A percentile compares a stretch with the other conserved stretches of the same genome.
Evolutionary conservation across 176 grass and related monocot species (phyloP).

Genomic region (Alloteropsis semialata): DNA sequence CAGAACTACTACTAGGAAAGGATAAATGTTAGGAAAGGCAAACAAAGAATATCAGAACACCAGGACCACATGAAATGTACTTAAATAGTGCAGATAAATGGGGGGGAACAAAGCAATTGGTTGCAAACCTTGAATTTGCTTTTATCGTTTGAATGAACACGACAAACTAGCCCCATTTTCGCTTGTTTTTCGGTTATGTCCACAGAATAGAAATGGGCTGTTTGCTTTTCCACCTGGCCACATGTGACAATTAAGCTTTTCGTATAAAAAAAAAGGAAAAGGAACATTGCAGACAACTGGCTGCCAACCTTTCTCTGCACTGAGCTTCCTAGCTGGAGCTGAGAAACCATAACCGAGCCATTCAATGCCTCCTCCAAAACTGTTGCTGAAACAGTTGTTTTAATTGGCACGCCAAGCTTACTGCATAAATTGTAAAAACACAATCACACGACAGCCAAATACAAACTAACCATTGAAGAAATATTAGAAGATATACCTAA

Average conservation of each 20-base stretch:
- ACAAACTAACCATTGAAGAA: not conserved
- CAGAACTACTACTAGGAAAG: constrained; percentile 1
- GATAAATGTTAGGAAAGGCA: not conserved
- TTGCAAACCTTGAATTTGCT: constrained; percentile 97
- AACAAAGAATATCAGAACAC: not conserved
- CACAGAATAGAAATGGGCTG: constrained; percentile 93
- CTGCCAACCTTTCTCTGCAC: constrained; percentile 70
- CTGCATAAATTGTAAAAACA: constrained; percentile 22
- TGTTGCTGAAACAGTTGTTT: constrained; percentile 95
- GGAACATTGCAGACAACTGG: constrained; percentile 33
- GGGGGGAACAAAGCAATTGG: not conserved
- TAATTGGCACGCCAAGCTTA: constrained; percentile 98
- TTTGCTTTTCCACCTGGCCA: constrained; percentile 92
- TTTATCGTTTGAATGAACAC: constrained; percentile 75
- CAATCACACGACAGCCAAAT: constrained; percentile 6
- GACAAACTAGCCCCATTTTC: constrained; percentile 81
- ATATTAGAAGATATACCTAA: constrained; percentile 58
- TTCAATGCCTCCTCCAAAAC: constrained; percentile 97
- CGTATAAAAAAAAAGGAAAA: constrained; percentile 17
- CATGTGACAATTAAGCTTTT: constrained; percentile 36
- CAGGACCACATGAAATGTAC: not conserved
- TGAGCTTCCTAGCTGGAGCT: constrained; percentile 66
- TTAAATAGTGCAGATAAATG: not conserved
- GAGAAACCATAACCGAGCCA: constrained; percentile 67
- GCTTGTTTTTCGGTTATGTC: constrained; percentile 85